phyloP scores from a whole-genome alignment of 352 stramenopile genomes.

The Detonula confervacea region DNA sequence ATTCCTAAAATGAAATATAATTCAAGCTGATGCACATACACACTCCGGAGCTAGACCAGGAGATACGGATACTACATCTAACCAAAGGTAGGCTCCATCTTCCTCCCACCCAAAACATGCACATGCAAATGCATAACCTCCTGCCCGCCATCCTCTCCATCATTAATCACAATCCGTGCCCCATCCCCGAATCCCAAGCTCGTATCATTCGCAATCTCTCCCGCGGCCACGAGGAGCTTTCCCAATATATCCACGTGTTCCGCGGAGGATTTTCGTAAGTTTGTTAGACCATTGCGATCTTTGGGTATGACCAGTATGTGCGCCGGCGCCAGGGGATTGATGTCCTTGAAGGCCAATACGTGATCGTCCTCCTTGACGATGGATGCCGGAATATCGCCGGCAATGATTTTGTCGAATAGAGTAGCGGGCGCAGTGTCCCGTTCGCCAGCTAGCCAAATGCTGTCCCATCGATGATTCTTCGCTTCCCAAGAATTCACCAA shows the following conservation, averaged over 20 bases:
- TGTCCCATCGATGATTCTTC: slow-evolving; percentile 77
- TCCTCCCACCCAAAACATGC: slow-evolving; percentile 94
- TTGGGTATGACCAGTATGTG: slow-evolving; percentile 99
- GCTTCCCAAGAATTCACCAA: slow-evolving; percentile 79
- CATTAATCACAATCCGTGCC: slow-evolving; percentile 98
- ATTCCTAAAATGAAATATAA: too few species aligned
- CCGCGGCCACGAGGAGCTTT: slow-evolving; percentile 92
- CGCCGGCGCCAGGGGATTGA: slow-evolving; percentile 93
- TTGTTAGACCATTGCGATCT: slow-evolving; percentile 90
- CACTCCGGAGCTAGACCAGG: too few species aligned
- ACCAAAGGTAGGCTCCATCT: slow-evolving; percentile 76
- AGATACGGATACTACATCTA: too few species aligned
- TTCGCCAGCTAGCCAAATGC: slow-evolving; percentile 79
- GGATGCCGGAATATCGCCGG: slow-evolving; percentile 91
- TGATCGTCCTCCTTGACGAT: slow-evolving; percentile 97
- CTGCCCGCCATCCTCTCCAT: slow-evolving; percentile 91
- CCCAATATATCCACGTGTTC: slow-evolving; percentile 90
- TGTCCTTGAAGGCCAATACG: slow-evolving; percentile 96
- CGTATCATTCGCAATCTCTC: slow-evolving; percentile 92
- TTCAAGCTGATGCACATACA: too few species aligned
- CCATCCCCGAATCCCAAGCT: slow-evolving; percentile 88
- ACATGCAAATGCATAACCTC: slow-evolving; percentile 83
- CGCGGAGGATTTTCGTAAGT: slow-evolving; percentile 85
- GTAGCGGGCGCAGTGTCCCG: slow-evolving; percentile 87
- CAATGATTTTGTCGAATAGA: slow-evolving; percentile 99